Evolutionary conservation across 805 yeast species (phyloP), one percentile per base, ranked within the genome.

Genomic region (Wickerhamomyces strasburgensis): DNA sequence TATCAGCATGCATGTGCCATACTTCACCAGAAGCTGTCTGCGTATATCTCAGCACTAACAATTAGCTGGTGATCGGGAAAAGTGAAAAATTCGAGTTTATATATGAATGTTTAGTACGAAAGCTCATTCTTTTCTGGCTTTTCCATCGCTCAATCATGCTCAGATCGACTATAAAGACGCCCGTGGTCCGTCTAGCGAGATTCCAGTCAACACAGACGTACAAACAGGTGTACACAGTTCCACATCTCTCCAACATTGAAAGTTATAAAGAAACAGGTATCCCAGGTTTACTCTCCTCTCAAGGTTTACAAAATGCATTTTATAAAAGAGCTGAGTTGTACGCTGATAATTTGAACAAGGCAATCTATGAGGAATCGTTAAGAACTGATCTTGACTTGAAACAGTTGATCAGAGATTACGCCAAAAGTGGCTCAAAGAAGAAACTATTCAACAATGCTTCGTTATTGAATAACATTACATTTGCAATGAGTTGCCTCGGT

Each of bases 291-390:
- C 64, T 72, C 38, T 65, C 77, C 4, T 34, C 64, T 1, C 44
- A 62, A 29, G 76, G 78, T 8, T 50, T 77, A n/a, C 51, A 68
- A 11, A 72, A 66, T 40, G 68, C 73, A 3, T 78, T 80, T 75
- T 67, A 60, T 43, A 60, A 65, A 16, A 67, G 77, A 48, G 62
- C 69, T 3, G 56, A 58, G 3, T 24, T 42, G 7, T 66, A 68
- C 35, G 59, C 68, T 5, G 60, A 57, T 4, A 62, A 62, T 17
- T 56, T 77, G 37, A 72, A 73, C 49, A 51, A 53, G 14, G 47
- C 47, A 29, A 52, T 56, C n/a, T 40, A 47, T 34, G 46, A 46
- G 5, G 33, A 47, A 8, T 52, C 56, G 10, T 48, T 57, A n/a
- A 44, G 48, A 26, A 49, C 57, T 3, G 32, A 47, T 13, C 52